Evolutionary conservation across 371 early-diverging fungal genomes (phyloP), one percentile per base, ranked within the genome.

Genomic region (Actinomortierella ambigua): DNA sequence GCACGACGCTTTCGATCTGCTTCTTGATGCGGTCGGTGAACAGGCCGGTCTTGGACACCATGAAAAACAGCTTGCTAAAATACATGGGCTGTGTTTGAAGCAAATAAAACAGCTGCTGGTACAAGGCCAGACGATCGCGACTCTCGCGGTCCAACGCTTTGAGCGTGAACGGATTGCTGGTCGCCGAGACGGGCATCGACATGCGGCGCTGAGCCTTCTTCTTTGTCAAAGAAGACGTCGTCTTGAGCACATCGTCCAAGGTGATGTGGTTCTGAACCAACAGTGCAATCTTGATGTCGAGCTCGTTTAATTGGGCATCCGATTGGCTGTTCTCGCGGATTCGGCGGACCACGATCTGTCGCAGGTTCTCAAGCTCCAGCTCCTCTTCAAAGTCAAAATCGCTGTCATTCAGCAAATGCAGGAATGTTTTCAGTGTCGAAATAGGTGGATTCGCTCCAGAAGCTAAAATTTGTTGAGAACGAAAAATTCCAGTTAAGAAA

Each of bases 1-100:
- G 75, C 3, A 98, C 92, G 0, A 93, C 90, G 8, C 92, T 85
- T 68, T 97, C 97, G 22, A 97, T 87, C 54, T 96, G 87, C 76
- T 89, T 89, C 60, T 88, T 91, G 50, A 81, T 79, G 49, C 84
- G 84, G 26, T 85, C 82, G 24, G 79, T 77, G 20, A 80, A 76
- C 43, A 81, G 70, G 17, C 83, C 77, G 49, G 68, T 85, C 77
- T 89, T 84, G 63, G 90, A 93, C 57, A 93, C 80, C 55, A 88
- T 79, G 27, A 90, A 91, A 79, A 99, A 81, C 51, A 99, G 75
- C 18, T 86, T 83, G 17, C 95, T 89, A 50, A 99, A 79, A 65
- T 99, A 95, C 27, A 80, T 69, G 6, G 99, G 99, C 67, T 99
- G 93, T 2, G 97, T 98, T 77, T 99, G 99, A 27, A 99, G 82